These are phyloP conservation scores for Fusarium annulatum DNA, from an alignment of 2,329 filamentous ascomycete genomes.

Conservation along the genomic window DNA sequence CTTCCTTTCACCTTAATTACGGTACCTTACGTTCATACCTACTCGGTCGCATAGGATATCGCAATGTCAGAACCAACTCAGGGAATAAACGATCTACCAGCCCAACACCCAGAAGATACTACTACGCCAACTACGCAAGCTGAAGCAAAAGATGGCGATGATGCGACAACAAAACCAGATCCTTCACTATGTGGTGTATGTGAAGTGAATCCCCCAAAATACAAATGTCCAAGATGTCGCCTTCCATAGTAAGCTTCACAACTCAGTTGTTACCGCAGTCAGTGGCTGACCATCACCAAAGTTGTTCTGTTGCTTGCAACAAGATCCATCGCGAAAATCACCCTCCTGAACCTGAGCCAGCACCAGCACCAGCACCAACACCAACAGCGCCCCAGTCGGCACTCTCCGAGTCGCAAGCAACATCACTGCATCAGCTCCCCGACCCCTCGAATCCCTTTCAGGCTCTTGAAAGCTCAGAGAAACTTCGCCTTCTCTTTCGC, in stretches of 20 bases:
- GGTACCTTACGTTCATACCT: background rate
- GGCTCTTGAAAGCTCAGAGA: constrained; percentile 61
- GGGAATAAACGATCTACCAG: constrained; percentile 1
- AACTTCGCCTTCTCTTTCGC: constrained; percentile 62
- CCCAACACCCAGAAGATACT: constrained; percentile 4
- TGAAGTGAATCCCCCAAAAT: constrained; percentile 62
- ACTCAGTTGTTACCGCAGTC: too few relatives aligned
- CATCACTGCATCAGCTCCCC: background rate
- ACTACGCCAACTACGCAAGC: background rate
- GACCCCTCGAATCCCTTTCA: constrained; percentile 59
- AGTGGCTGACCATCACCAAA: constrained; percentile 43
- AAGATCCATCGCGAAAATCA: constrained; percentile 63
- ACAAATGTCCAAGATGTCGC: constrained; percentile 71
- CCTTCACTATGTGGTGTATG: constrained; percentile 63
- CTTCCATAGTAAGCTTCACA: constrained; percentile 64
- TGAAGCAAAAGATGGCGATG: background rate
- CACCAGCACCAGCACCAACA: background rate
- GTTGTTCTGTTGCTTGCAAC: constrained; percentile 70
- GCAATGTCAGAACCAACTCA: constrained; percentile 27
- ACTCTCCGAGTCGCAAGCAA: constrained; percentile 31
- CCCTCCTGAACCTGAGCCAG: constrained; percentile 52
- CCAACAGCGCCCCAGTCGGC: constrained; percentile 12
- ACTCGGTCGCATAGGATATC: background rate
- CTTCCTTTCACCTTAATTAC: background rate
- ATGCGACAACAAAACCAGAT: constrained; percentile 11